phyloP scores from a whole-genome alignment of 2,329 filamentous ascomycete species.

The Furcasterigmium sp. region DNA sequence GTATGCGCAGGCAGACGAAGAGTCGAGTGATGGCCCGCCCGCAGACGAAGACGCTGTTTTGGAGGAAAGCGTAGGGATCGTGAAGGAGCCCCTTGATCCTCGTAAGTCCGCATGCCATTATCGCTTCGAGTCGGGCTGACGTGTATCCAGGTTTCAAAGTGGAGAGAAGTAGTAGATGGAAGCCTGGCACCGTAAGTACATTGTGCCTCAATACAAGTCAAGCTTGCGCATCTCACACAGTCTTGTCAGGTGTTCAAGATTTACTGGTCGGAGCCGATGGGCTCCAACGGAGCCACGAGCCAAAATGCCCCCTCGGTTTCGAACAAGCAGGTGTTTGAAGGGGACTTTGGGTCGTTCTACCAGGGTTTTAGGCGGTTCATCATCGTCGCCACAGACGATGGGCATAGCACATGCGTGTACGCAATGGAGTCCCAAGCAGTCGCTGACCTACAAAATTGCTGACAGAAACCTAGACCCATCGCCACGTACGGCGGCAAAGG shows the following conservation, averaged over 20 bases:
- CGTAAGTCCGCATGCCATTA: conserved; percentile 24
- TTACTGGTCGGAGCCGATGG: conserved; percentile 47
- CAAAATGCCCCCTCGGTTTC: neutral
- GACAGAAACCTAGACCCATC: conserved; percentile 38
- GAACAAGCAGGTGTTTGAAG: neutral
- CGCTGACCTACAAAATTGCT: too few species aligned
- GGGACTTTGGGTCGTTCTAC: conserved; percentile 24
- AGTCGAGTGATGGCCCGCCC: too few species aligned
- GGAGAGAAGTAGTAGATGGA: conserved; percentile 18
- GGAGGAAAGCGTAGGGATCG: neutral
- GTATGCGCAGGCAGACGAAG: neutral
- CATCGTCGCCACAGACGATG: conserved; percentile 43
- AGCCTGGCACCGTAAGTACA: conserved; percentile 32
- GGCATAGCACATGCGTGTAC: conserved; percentile 53
- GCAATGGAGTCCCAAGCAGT: too few species aligned
- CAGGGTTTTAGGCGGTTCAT: conserved; percentile 50
- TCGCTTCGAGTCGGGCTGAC: too few species aligned
- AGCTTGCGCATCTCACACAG: neutral
- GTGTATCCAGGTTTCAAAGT: neutral
- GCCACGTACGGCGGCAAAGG: conserved; percentile 47
- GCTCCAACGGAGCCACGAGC: conserved; percentile 27
- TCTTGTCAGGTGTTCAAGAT: conserved; percentile 48
- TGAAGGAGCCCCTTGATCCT: conserved; percentile 21
- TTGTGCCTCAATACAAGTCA: neutral
- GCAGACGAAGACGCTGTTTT: neutral